Evolutionary conservation across 768 basidiomycete genomes (phyloP).

Genomic region (Russula vinacea): DNA sequence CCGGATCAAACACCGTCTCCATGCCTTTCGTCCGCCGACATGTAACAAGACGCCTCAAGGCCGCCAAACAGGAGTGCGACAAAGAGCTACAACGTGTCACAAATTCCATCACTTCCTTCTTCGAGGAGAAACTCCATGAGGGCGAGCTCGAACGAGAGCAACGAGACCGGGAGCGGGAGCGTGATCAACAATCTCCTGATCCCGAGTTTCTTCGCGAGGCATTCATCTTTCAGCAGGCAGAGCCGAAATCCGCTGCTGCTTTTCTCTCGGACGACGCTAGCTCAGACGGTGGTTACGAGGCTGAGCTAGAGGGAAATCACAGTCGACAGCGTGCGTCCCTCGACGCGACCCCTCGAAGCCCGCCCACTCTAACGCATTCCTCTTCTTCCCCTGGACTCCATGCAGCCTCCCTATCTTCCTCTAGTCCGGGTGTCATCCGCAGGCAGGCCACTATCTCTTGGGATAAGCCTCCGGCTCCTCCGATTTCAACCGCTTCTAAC

Average conservation of each 20-base stretch:
- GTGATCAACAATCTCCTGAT: slow-evolving; percentile 48
- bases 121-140: slow-evolving; percentile 85
- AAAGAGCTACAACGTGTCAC: slow-evolving; percentile 93
- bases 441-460: slow-evolving; percentile 63
- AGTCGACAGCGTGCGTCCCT: slow-evolving; percentile 73
- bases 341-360: slow-evolving; percentile 41
- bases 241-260: slow-evolving; percentile 51
- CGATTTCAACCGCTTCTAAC: slow-evolving; percentile 55
- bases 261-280: slow-evolving; percentile 67
- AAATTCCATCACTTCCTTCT: slow-evolving; percentile 89
- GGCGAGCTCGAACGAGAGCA: slow-evolving; percentile 62
- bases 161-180: slow-evolving; percentile 39
- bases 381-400: slow-evolving; percentile 54
- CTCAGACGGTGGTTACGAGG: slow-evolving; percentile 82
- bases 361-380: slow-evolving; percentile 51
- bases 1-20: slow-evolving; percentile 72
- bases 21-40: slow-evolving; percentile 93
- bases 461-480: slow-evolving; percentile 52
- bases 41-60: slow-evolving; percentile 87
- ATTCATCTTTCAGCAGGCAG: slow-evolving; percentile 55
- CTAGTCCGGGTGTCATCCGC: slow-evolving; percentile 67
- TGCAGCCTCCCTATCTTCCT: slow-evolving; percentile 64
- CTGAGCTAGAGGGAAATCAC: slow-evolving; percentile 61
- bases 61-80: slow-evolving; percentile 95
- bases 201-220: slow-evolving; percentile 51